A percentile compares a stretch with the other conserved stretches of the same genome.
Conservation (phyloP, 2,329 filamentous ascomycete genomes). For the Sporothrix euskadiensis region DNA sequence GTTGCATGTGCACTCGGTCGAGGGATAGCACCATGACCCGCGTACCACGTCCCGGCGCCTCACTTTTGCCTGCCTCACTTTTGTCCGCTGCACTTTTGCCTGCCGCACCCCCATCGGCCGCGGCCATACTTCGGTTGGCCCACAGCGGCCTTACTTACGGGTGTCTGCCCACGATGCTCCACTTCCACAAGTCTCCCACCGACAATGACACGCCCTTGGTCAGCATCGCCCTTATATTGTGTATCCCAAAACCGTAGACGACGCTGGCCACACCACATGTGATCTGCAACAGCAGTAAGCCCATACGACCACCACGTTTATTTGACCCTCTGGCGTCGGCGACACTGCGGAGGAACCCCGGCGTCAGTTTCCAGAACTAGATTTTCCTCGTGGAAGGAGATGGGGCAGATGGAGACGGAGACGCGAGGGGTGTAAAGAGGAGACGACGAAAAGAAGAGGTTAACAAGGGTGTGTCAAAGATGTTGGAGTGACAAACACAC, state of each 20-base stretch:
- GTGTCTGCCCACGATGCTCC: background rate
- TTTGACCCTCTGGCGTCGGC: background rate
- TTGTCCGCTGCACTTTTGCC: background rate
- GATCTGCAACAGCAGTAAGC: background rate
- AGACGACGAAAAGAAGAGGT: background rate
- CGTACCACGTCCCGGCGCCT: background rate
- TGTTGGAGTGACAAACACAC: no score
- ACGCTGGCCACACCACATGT: background rate
- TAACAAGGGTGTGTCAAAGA: background rate
- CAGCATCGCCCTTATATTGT: background rate
- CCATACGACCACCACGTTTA: background rate
- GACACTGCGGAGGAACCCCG: slow-evolving; percentile 18
- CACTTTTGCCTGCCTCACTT: background rate
- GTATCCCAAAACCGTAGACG: background rate
- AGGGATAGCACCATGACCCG: background rate
- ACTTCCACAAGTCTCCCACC: background rate
- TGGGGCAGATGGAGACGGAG: background rate
- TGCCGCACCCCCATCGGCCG: background rate
- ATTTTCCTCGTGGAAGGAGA: background rate
- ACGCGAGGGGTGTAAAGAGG: background rate
- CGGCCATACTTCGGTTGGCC: slow-evolving; percentile 20
- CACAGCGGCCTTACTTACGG: background rate
- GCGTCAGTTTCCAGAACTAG: slow-evolving; percentile 7
- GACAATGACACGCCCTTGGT: background rate
- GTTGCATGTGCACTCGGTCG: background rate